Evolutionary conservation across 768 basidiomycete species (phyloP).

Genomic region (Mycena sanguinolenta): DNA sequence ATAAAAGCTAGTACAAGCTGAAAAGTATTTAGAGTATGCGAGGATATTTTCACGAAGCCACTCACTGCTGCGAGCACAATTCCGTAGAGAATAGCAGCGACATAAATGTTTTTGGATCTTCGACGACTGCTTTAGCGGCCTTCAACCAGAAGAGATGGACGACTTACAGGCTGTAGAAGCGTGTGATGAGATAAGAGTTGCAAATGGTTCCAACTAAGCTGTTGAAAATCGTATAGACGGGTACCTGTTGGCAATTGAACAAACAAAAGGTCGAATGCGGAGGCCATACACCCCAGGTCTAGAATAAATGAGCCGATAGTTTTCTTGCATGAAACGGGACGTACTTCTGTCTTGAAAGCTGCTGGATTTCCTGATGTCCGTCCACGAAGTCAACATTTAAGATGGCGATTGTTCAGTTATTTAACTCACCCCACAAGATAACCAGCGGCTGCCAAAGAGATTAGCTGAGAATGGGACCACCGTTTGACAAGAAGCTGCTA

Average conservation of each 20-base stretch:
- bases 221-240: neutral
- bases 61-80: neutral
- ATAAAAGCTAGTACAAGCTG: constrained; percentile 3
- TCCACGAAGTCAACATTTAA: neutral
- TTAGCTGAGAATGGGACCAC: neutral
- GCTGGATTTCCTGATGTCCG: neutral
- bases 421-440: constrained; percentile 4
- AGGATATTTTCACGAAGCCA: neutral
- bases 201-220: neutral
- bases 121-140: neutral
- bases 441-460: neutral
- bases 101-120: constrained; percentile 8
- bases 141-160: too few relatives aligned
- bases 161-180: constrained; percentile 9
- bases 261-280: neutral
- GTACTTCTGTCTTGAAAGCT: neutral
- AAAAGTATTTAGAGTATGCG: neutral
- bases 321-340: neutral
- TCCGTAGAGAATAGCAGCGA: neutral
- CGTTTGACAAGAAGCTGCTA: too few relatives aligned
- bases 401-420: too few relatives aligned
- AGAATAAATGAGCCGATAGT: neutral
- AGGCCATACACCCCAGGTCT: constrained; percentile 4
- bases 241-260: neutral
- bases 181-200: constrained; percentile 19